Conservation (phyloP, 75 land plant genomes). For the Azolla pinnata region DNA sequence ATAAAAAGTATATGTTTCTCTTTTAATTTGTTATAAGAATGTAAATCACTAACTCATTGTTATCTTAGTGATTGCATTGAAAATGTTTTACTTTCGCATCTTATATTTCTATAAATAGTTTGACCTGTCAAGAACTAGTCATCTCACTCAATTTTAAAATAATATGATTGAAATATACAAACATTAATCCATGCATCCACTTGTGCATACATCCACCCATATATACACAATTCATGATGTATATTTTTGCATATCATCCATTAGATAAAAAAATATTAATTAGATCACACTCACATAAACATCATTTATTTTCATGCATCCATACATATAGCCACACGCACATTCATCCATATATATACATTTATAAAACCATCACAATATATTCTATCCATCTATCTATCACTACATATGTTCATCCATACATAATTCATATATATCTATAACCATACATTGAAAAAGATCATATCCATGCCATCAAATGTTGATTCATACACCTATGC, state of each 20-base stretch:
- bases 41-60: background rate
- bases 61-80: background rate
- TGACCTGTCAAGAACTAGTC: too few species aligned
- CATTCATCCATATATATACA: constrained; percentile 3
- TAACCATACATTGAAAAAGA: background rate
- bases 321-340: background rate
- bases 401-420: background rate
- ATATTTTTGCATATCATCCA: background rate
- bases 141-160: too few species aligned
- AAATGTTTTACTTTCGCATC: background rate
- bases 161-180: background rate
- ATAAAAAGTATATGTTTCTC: background rate
- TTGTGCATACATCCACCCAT: background rate
- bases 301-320: background rate
- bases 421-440: background rate
- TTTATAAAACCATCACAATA: background rate
- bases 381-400: background rate
- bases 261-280: background rate
- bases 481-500: background rate
- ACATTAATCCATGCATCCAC: background rate
- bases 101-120: background rate
- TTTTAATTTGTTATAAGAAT: background rate
- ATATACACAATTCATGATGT: background rate
- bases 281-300: background rate
- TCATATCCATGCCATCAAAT: background rate